These are phyloP conservation scores for Candida nitratophila DNA, from an alignment of 805 yeast species.

Conservation along the genomic window DNA sequence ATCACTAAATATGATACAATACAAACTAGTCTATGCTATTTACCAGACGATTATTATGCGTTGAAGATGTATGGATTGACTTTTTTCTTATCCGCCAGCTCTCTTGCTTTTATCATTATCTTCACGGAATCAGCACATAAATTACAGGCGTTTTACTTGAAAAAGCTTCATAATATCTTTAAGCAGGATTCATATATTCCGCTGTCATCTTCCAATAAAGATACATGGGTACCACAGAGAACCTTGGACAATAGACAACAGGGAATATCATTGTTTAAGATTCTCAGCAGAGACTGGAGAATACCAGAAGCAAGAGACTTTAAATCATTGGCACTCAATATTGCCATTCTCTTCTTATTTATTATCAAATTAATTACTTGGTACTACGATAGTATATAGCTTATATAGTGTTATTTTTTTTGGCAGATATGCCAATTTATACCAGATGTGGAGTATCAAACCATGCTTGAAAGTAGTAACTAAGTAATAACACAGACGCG, in stretches of 20 bases:
- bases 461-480: too few species aligned
- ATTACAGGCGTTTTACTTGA: neutral
- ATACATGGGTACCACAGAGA: neutral
- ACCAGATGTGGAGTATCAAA: too few species aligned
- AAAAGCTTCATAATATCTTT: neutral
- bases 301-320: constrained; percentile 1
- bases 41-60: constrained; percentile 21
- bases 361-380: neutral
- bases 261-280: neutral
- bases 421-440: too few species aligned
- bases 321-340: neutral
- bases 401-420: too few species aligned
- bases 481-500: too few species aligned
- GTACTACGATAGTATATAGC: constrained; percentile 2
- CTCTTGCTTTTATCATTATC: constrained; percentile 7
- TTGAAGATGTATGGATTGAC: constrained; percentile 13
- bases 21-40: constrained; percentile 20
- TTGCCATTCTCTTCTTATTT: neutral
- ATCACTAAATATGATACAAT: constrained; percentile 21
- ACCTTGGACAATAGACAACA: neutral
- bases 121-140: neutral
- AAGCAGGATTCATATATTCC: neutral
- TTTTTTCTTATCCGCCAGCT: constrained; percentile 5
- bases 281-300: constrained; percentile 2
- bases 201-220: neutral